phyloP scores from a whole-genome alignment of 345 rosid genomes.

The Rhodamnia argentea region DNA sequence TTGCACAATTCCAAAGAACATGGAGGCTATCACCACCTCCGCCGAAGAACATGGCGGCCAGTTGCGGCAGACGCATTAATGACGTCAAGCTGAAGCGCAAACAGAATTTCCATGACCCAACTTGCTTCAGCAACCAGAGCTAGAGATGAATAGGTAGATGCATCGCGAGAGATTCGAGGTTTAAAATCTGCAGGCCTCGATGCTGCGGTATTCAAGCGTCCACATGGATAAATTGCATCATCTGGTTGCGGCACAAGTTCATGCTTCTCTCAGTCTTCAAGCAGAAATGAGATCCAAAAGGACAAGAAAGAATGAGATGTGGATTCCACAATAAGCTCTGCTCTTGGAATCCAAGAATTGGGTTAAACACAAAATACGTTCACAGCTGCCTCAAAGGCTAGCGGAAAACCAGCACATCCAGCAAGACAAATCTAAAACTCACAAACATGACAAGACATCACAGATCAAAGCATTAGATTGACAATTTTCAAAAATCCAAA shows the following conservation, averaged over 20 bases:
- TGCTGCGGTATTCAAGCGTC: neutral
- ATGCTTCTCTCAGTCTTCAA: neutral
- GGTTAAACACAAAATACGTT: neutral
- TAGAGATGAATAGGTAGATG: neutral
- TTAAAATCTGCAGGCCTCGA: neutral
- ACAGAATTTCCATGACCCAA: neutral
- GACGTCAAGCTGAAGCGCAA: neutral
- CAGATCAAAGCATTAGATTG: neutral
- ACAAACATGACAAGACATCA: neutral
- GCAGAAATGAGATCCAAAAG: neutral
- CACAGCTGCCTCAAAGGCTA: neutral
- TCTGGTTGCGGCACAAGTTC: neutral
- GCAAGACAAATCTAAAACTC: neutral
- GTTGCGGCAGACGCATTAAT: neutral
- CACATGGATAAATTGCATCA: neutral
- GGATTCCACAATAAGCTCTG: neutral
- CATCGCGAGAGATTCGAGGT: neutral
- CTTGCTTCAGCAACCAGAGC: neutral
- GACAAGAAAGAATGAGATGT: neutral
- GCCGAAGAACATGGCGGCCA: neutral
- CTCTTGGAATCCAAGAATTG: neutral
- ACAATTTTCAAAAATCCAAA: neutral
- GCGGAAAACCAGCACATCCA: neutral
- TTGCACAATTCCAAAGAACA: neutral
- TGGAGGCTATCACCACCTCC: neutral